Percentiles rank a stretch among this genome's conserved stretches.
Evolutionary conservation across 2,329 filamentous ascomycete species (phyloP).

Genomic region (Beauveria scarabaeidicola): DNA sequence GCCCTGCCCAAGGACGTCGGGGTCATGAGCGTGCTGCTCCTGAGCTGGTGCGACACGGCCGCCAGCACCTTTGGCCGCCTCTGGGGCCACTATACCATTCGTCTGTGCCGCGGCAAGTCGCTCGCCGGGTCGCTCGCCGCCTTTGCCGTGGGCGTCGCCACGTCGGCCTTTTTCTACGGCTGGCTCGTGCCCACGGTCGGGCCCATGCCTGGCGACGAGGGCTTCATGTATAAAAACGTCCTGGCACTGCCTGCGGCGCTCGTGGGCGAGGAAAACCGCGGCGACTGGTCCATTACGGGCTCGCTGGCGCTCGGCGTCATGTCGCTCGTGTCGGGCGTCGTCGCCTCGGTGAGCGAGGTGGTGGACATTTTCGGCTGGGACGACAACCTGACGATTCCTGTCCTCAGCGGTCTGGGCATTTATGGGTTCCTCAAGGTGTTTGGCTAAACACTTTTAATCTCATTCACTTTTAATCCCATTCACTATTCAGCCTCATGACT

Average conservation of each 20-base stretch:
- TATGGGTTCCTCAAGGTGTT: slow-evolving; percentile 90
- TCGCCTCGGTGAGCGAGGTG: slow-evolving; percentile 82
- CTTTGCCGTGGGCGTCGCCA: slow-evolving; percentile 71
- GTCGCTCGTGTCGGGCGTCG: slow-evolving; percentile 79
- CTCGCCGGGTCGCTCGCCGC: slow-evolving; percentile 82
- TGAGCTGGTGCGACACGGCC: slow-evolving; percentile 97
- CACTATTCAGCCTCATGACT: neutral
- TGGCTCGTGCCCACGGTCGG: slow-evolving; percentile 64
- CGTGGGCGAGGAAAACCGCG: slow-evolving; percentile 50
- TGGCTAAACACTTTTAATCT: slow-evolving; percentile 37
- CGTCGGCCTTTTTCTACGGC: slow-evolving; percentile 82
- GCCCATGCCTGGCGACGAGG: slow-evolving; percentile 59
- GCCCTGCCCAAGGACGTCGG: slow-evolving; percentile 92
- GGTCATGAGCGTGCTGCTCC: slow-evolving; percentile 77
- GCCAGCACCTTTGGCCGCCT: slow-evolving; percentile 88
- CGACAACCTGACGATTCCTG: slow-evolving; percentile 93
- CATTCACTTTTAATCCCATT: neutral
- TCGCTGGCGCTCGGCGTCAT: slow-evolving; percentile 67
- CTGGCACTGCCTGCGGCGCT: slow-evolving; percentile 59
- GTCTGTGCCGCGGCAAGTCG: slow-evolving; percentile 80
- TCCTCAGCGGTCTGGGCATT: slow-evolving; percentile 79
- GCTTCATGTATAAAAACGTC: slow-evolving; percentile 68
- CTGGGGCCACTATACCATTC: slow-evolving; percentile 82
- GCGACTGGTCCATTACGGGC: slow-evolving; percentile 57
- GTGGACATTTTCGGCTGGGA: slow-evolving; percentile 91